Evolutionary conservation across 2,329 filamentous ascomycete species (phyloP).

Genomic region (Monosporascus sp.): DNA sequence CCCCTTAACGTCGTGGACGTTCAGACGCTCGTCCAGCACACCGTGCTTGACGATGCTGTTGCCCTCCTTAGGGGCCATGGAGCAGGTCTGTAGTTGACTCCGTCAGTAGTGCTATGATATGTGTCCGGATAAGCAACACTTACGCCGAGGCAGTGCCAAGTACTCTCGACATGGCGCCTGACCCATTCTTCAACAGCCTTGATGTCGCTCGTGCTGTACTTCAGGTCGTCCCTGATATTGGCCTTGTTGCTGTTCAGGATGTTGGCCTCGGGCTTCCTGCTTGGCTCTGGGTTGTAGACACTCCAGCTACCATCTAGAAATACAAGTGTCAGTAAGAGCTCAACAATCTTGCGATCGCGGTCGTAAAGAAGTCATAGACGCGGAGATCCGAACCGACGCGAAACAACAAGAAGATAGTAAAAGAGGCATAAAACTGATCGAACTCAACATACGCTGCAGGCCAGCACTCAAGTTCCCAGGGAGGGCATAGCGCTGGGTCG

Average conservation of each 20-base stretch:
- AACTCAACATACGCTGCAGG: conserved; percentile 46
- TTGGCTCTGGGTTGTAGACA: conserved; percentile 48
- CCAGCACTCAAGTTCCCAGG: conserved; percentile 65
- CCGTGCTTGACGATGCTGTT: conserved; percentile 78
- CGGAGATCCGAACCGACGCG: too few relatives aligned
- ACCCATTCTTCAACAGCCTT: conserved; percentile 64
- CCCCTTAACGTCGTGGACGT: conserved; percentile 70
- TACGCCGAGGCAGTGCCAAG: conserved; percentile 60
- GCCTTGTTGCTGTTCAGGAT: conserved; percentile 60
- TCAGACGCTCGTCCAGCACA: conserved; percentile 70
- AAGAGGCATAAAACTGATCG: too few relatives aligned
- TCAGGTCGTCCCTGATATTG: conserved; percentile 54
- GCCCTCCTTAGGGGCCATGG: conserved; percentile 69
- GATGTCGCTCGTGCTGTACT: conserved; percentile 60
- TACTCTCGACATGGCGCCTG: conserved; percentile 69
- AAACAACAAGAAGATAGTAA: not conserved
- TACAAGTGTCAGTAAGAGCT: not conserved
- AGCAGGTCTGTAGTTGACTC: conserved; percentile 49
- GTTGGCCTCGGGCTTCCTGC: conserved; percentile 39
- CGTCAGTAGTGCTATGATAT: not conserved
- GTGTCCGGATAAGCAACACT: conserved; percentile 14
- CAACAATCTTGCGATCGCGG: too few relatives aligned
- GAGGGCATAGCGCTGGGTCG: conserved; percentile 70
- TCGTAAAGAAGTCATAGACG: too few relatives aligned
- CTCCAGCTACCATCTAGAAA: conserved; percentile 61